Base-by-base conservation (phyloP, 192 early-diverging fungal genomes). In the Podila clonocystis region DNA sequence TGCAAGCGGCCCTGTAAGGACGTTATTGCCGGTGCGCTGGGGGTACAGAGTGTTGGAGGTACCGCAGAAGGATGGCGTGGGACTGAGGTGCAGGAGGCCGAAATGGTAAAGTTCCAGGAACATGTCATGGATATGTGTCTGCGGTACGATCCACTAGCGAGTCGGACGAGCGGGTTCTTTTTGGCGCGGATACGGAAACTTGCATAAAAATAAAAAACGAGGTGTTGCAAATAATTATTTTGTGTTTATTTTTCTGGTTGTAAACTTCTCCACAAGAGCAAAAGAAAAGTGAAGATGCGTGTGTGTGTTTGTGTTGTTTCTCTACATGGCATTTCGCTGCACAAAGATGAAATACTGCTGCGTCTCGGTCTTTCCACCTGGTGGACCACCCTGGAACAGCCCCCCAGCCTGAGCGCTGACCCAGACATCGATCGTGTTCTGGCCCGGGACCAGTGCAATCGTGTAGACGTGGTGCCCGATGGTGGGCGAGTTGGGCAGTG, bases 141-240 rank as follows among this genome's bases (percentile, higher is more conserved):
- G 24, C 82, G 93, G 20, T 94, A 93, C 68, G 90, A 91, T 76
- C 94, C 94, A 4, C 49, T 88, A 28, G 74, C 77, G 20, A 92
- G 90, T 36, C 63, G 83, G 13, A 95, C 93, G 19, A 93, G 91
- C 63, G 94, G 94, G 9, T 88, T 95, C 60, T 96, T 97, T 80
- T 85, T 96, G 58, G 93, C 93, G 28, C 75, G 92, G 69, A 90
- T 97, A 72, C 82, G 84, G 70, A 97, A 97, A 34, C 29, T 74
- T 68, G 76, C 48, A 50, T 77, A 55, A 13, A 63, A 26, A 36
- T 36, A 9, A 3, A 33, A 3, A 31, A 2, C 31, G 31, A 31
- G 31, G 8, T 38, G 36, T 12, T 45, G 41, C 41, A 45, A 45
- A 45, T 45, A 45, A 45, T 45, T 45, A 58, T 26, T 59, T 68